Percentiles rank a stretch among this genome's conserved stretches.
phyloP scores from a whole-genome alignment of 306 rosid genomes.

The Castanea mollissima region DNA sequence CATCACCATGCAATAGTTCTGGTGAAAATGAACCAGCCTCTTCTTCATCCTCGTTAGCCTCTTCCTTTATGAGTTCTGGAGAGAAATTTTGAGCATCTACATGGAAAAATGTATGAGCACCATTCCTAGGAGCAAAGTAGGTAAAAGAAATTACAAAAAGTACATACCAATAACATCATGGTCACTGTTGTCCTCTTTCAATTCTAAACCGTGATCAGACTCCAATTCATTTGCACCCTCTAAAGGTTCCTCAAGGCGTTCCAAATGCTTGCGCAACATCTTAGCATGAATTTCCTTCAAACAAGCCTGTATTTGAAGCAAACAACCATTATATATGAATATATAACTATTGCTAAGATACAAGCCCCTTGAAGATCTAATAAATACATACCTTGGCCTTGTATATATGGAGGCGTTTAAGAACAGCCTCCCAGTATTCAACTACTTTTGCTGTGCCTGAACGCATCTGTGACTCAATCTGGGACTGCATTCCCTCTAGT shows the following conservation, averaged over 20 bases:
- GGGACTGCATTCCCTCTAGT: conserved; percentile 65
- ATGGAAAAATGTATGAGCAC: conserved; percentile 10
- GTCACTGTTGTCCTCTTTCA: conserved; percentile 45
- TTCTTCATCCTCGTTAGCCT: conserved; percentile 52
- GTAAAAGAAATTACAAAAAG: conserved; percentile 13
- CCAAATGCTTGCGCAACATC: conserved; percentile 75
- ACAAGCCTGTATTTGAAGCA: conserved; percentile 64
- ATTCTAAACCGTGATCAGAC: conserved; percentile 27
- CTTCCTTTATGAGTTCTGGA: conserved; percentile 64
- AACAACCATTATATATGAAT: conserved; percentile 13
- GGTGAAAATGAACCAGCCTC: conserved; percentile 93
- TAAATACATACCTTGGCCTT: conserved; percentile 81
- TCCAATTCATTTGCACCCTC: conserved; percentile 56
- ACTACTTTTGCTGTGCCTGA: conserved; percentile 92
- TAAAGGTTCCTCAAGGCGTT: conserved; percentile 60
- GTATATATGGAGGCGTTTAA: conserved; percentile 80
- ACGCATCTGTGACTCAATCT: conserved; percentile 90
- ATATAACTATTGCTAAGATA: background rate
- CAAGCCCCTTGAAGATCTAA: conserved; percentile 8
- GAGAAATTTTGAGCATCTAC: conserved; percentile 61
- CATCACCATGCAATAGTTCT: conserved; percentile 78
- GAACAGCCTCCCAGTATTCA: conserved; percentile 94
- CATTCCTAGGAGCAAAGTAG: background rate
- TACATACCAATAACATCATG: conserved; percentile 49
- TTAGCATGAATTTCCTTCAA: conserved; percentile 87